Evolutionary conservation across 805 yeast species (phyloP).

Genomic region (Hanseniaspora clermontiae): DNA sequence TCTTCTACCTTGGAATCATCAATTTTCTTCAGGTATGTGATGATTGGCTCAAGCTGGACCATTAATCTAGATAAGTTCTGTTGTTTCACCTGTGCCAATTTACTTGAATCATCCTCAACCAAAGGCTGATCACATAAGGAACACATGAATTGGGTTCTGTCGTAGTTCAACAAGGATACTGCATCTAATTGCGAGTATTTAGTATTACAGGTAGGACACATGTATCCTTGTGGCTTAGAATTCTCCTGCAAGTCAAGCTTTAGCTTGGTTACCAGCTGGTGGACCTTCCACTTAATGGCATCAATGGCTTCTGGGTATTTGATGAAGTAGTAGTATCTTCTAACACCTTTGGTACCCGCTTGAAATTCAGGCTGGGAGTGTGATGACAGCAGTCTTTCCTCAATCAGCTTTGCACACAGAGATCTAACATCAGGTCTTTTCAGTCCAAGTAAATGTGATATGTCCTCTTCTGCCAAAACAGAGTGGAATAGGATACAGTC

Average conservation of each 20-base stretch:
- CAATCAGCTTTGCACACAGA: constrained; percentile 65
- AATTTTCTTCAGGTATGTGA: constrained; percentile 66
- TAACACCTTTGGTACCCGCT: constrained; percentile 50
- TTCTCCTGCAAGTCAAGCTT: constrained; percentile 75
- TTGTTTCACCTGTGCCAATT: constrained; percentile 69
- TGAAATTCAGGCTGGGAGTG: constrained; percentile 63
- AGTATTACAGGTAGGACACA: constrained; percentile 74
- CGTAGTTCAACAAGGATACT: constrained; percentile 65
- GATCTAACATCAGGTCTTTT: constrained; percentile 79
- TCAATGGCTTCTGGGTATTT: constrained; percentile 90
- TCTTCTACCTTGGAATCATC: constrained; percentile 73
- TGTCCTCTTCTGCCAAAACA: constrained; percentile 84
- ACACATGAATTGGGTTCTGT: constrained; percentile 68
- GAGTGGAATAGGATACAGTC: constrained; percentile 83
- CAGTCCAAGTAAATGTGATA: constrained; percentile 66
- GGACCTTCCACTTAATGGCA: constrained; percentile 92
- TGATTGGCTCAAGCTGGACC: constrained; percentile 81
- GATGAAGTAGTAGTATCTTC: constrained; percentile 72
- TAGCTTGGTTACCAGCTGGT: constrained; percentile 62
- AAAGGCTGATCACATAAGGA: constrained; percentile 67
- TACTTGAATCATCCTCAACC: constrained; percentile 78
- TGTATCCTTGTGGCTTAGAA: constrained; percentile 85
- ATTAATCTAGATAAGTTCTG: constrained; percentile 69
- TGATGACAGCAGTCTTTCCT: constrained; percentile 63
- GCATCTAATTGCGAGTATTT: constrained; percentile 82